Conservation (phyloP, 345 rosid genomes). For the Fremontodendron californicum region DNA sequence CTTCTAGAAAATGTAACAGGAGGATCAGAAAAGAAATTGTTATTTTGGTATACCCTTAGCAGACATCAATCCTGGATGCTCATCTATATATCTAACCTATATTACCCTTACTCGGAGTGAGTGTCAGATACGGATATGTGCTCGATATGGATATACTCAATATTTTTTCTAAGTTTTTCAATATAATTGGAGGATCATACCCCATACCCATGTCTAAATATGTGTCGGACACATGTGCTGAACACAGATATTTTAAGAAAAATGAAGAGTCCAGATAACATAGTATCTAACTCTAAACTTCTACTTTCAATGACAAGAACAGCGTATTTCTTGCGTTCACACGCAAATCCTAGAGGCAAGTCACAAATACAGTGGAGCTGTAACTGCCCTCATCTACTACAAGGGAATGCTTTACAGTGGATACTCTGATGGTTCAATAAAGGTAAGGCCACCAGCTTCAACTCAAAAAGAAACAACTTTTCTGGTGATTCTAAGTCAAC, state of each 20-base stretch:
- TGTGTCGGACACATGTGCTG: too few relatives aligned
- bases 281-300: background rate
- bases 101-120: too few relatives aligned
- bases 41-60: too few relatives aligned
- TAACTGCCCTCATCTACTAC: constrained; percentile 78
- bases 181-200: too few relatives aligned
- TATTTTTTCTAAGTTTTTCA: too few relatives aligned
- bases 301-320: constrained; percentile 29
- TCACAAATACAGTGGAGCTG: constrained; percentile 61
- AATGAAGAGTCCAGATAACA: background rate
- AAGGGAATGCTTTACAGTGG: constrained; percentile 87
- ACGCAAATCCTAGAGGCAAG: constrained; percentile 77
- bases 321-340: constrained; percentile 92
- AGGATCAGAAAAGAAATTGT: too few relatives aligned
- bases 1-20: too few relatives aligned
- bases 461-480: background rate
- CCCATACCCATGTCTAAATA: too few relatives aligned
- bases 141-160: too few relatives aligned
- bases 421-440: constrained; percentile 76
- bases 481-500: background rate
- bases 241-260: too few relatives aligned
- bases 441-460: constrained; percentile 34
- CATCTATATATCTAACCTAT: background rate
- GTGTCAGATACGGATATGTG: too few relatives aligned
- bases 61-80: too few relatives aligned